Evolutionary conservation across 2,329 filamentous ascomycete genomes (phyloP).

Genomic region (Colletotrichum falcatum): DNA sequence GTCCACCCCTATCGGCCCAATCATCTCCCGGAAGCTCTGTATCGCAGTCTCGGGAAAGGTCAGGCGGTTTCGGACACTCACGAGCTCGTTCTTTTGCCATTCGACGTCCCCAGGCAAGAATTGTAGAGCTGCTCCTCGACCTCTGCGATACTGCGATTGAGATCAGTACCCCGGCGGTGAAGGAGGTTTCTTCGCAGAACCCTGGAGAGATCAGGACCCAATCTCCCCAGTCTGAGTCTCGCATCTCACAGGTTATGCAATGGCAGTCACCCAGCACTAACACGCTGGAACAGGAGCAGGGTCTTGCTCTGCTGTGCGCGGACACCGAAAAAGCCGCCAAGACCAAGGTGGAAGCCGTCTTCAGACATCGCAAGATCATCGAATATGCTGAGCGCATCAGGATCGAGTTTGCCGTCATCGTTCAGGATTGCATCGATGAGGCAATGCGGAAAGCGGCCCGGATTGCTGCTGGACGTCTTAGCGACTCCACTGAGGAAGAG

Average conservation of each 20-base stretch:
- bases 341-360: conserved; percentile 91
- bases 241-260: conserved; percentile 92
- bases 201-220: conserved; percentile 88
- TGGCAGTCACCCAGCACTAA: conserved; percentile 96
- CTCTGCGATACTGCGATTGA: conserved; percentile 96
- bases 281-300: conserved; percentile 92
- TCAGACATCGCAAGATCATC: conserved; percentile 90
- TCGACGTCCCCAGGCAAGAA: conserved; percentile 87
- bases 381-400: conserved; percentile 97
- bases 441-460: conserved; percentile 90
- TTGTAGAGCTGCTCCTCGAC: conserved; percentile 94
- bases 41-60: conserved; percentile 78
- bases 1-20: conserved; percentile 76
- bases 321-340: conserved; percentile 89
- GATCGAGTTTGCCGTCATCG: conserved; percentile 90
- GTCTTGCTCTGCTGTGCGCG: conserved; percentile 85
- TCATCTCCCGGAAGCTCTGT: conserved; percentile 80
- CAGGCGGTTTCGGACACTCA: conserved; percentile 80
- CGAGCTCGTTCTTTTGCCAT: conserved; percentile 91
- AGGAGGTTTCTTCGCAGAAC: conserved; percentile 77
- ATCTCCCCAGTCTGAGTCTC: conserved; percentile 94
- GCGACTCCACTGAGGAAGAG: conserved; percentile 75
- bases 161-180: conserved; percentile 93
- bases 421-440: conserved; percentile 95
- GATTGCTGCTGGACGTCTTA: conserved; percentile 86